These are phyloP conservation scores for Dorcoceras hygrometricum DNA, from an alignment of 257 asterid species.

Conservation along the genomic window DNA sequence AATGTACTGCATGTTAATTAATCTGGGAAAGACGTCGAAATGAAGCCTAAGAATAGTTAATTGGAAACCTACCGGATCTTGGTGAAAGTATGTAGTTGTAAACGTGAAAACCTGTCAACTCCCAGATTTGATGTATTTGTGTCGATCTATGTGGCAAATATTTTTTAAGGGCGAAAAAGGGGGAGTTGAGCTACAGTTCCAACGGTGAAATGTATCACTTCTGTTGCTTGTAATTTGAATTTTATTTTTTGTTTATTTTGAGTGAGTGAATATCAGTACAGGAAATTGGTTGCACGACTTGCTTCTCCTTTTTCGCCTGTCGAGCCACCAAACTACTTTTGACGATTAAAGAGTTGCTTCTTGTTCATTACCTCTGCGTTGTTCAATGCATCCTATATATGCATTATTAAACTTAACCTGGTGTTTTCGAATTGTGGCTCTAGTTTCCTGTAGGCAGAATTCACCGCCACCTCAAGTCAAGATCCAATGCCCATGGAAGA, in stretches of 20 bases:
- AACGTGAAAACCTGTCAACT: background rate
- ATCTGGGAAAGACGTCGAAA: background rate
- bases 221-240: background rate
- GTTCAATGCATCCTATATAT: background rate
- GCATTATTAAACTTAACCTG: background rate
- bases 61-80: no score
- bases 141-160: background rate
- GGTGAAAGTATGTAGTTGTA: background rate
- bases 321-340: background rate
- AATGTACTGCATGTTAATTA: no score
- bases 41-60: background rate
- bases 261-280: no score
- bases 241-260: background rate
- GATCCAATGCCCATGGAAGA: slow-evolving; percentile 84
- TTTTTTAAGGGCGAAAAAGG: background rate
- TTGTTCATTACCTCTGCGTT: background rate
- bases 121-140: background rate
- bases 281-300: background rate
- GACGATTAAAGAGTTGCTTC: no score
- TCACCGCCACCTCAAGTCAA: slow-evolving; percentile 84
- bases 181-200: background rate
- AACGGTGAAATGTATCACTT: background rate
- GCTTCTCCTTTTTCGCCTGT: background rate
- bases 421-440: slow-evolving; percentile 10
- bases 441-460: slow-evolving; percentile 95